These are phyloP conservation scores for Petasospora fabianii DNA, from an alignment of 1,139 yeast species.

Conservation along the genomic window DNA sequence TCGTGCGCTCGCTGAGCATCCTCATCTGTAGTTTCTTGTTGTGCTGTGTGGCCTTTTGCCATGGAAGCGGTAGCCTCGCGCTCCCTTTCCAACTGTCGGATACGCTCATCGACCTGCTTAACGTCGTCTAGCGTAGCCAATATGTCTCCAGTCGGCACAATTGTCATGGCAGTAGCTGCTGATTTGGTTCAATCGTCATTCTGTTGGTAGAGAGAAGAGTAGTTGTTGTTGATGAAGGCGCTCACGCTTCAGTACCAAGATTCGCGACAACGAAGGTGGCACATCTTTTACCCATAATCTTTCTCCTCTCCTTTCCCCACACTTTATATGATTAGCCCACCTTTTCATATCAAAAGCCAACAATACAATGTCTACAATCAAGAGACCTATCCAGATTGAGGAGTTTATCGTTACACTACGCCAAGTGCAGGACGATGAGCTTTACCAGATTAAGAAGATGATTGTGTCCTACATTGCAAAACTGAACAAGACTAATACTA, in stretches of 20 bases:
- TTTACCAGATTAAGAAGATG: slow-evolving; percentile 16
- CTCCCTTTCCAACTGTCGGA: slow-evolving; percentile 22
- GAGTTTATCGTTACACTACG: slow-evolving; percentile 23
- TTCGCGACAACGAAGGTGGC: neutral
- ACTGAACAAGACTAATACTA: slow-evolving; percentile 21
- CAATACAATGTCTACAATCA: slow-evolving; percentile 20
- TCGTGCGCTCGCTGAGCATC: slow-evolving; percentile 15
- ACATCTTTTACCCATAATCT: neutral
- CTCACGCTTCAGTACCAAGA: too few relatives aligned
- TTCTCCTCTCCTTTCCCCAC: neutral
- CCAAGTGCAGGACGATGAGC: slow-evolving; percentile 20
- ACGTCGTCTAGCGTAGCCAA: slow-evolving; percentile 20
- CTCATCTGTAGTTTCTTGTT: neutral
- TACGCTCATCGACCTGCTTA: slow-evolving; percentile 24
- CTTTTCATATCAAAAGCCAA: neutral
- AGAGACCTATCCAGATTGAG: slow-evolving; percentile 25
- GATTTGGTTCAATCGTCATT: too few relatives aligned
- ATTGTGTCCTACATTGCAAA: slow-evolving; percentile 17
- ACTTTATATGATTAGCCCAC: neutral
- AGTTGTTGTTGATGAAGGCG: neutral
- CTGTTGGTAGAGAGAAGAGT: too few relatives aligned
- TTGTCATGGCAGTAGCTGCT: too few relatives aligned
- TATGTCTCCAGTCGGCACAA: neutral
- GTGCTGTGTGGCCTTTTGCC: slow-evolving; percentile 7
- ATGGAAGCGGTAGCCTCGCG: slow-evolving; percentile 11